Evolutionary conservation across 73 alveolate species (phyloP), one percentile per base, ranked within the genome.

Genomic region (Diophrys appendiculata): DNA sequence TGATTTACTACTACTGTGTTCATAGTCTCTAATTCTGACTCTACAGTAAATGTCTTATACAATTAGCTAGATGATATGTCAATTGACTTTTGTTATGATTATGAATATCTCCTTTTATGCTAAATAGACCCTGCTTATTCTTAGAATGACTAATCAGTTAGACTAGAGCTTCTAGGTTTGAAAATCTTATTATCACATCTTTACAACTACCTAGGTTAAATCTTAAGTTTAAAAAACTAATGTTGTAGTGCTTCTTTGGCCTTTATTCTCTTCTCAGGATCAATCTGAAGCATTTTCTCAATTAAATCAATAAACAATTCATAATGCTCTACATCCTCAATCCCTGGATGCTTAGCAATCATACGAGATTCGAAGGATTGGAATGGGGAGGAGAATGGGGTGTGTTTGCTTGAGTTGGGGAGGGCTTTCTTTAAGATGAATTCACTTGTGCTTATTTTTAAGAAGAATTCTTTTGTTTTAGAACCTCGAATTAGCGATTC

Each of bases 211-310:
- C n/a, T n/a, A n/a, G n/a, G n/a, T n/a, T n/a, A n/a, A n/a, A n/a
- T n/a, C n/a, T 43, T 43, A 5, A 11, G n/a, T 43, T 43, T 43
- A 11, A 43, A 18, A 43, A 43, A 43, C 18, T 43, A 5, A 43
- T 72, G 81, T n/a, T 72, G 25, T n/a, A 72, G 81, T 43, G 81
- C 81, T 1, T 72, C 81, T 5, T 60, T 11, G 33, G 81, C 72
- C 23, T 60, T 43, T 0, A 72, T 72, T 72, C 81, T 72, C 28
- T 52, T 72, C 25, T 35, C 54, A 43, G 81, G 81, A 72, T 72
- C 81, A 0, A 52, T 5, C 26, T 52, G 52, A 60, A 72, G 53
- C 81, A 72, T 72, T 72, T 34, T 27, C 71, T 72, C 81, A 25
- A 72, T 22, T 72, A 72, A 52, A 43, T 72, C 81, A 22, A 72